These are phyloP conservation scores for Hypericum perforatum DNA, from an alignment of 345 rosid genomes.

Conservation along the genomic window DNA sequence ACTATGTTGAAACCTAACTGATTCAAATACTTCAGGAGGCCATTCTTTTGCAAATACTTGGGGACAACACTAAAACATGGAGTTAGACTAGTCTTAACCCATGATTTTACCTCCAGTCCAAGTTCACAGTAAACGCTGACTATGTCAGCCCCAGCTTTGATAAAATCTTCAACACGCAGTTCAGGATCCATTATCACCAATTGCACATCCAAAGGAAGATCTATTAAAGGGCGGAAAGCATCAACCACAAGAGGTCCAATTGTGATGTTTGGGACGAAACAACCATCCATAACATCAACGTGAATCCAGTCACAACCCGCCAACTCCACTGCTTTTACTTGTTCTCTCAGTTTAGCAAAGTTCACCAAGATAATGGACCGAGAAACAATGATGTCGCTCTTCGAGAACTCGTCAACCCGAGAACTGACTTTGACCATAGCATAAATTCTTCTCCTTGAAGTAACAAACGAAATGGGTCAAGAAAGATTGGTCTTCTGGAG, in stretches of 20 bases:
- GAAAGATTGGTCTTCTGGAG: constrained; percentile 26
- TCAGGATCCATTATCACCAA: constrained; percentile 99
- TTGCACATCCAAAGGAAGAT: constrained; percentile 96
- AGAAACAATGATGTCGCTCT: constrained; percentile 79
- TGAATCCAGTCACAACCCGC: constrained; percentile 98
- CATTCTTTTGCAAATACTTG: too few species aligned
- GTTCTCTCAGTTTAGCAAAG: constrained; percentile 86
- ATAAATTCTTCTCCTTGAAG: constrained; percentile 38
- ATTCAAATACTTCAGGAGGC: too few species aligned
- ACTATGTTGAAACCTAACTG: too few species aligned
- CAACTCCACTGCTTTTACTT: constrained; percentile 86
- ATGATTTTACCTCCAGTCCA: too few species aligned
- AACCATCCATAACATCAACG: constrained; percentile 98
- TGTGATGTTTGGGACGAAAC: constrained; percentile 95
- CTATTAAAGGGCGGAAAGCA: constrained; percentile 89
- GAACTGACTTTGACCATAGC: constrained; percentile 66
- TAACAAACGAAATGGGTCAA: constrained; percentile 30
- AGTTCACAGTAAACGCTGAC: constrained; percentile 97
- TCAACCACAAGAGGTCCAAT: constrained; percentile 94
- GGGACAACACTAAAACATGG: too few species aligned
- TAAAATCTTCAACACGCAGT: constrained; percentile 84
- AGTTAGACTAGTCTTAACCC: too few species aligned
- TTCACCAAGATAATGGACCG: constrained; percentile 95
- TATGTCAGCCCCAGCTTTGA: constrained; percentile 98
- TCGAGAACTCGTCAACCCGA: constrained; percentile 91